Percentiles rank a stretch among this genome's conserved stretches.
Conservation (phyloP, 2,329 filamentous ascomycete genomes). For the Aureobasidium leucospermi region DNA sequence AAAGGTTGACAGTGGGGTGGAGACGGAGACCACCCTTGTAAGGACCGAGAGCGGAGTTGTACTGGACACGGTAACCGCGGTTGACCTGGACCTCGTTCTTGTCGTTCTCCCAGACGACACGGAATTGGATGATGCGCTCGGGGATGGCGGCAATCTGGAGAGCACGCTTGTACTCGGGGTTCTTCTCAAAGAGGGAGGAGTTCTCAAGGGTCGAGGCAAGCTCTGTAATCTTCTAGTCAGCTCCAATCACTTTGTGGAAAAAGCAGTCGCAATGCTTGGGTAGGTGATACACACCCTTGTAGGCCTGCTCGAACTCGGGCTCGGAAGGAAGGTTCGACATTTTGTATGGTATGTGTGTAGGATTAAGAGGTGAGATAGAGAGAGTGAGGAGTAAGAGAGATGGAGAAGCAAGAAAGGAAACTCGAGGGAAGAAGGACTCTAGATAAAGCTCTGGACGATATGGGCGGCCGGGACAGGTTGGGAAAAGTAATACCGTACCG, state of each 20-base stretch:
- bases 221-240: conserved; percentile 51
- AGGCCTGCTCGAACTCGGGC: conserved; percentile 98
- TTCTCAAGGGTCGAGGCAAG: conserved; percentile 90
- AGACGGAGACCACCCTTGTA: conserved; percentile 97
- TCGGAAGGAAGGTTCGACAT: conserved; percentile 70
- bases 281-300: conserved; percentile 61
- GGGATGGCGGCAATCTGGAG: conserved; percentile 82
- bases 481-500: conserved; percentile 12
- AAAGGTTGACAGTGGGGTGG: conserved; percentile 78
- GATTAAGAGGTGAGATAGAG: neutral
- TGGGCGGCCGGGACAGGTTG: conserved; percentile 10
- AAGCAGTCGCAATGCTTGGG: neutral
- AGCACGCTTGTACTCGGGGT: conserved; percentile 90
- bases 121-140: conserved; percentile 95
- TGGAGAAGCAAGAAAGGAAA: neutral
- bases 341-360: conserved; percentile 3
- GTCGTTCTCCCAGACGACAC: conserved; percentile 95
- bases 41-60: conserved; percentile 93
- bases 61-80: conserved; percentile 93
- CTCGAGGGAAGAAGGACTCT: neutral
- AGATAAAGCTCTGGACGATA: conserved; percentile 2
- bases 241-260: neutral
- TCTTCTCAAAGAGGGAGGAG: conserved; percentile 84
- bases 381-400: neutral
- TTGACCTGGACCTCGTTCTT: conserved; percentile 83